Base-by-base conservation (phyloP, 2,329 filamentous ascomycete genomes). In the Fusarium anthophilum region DNA sequence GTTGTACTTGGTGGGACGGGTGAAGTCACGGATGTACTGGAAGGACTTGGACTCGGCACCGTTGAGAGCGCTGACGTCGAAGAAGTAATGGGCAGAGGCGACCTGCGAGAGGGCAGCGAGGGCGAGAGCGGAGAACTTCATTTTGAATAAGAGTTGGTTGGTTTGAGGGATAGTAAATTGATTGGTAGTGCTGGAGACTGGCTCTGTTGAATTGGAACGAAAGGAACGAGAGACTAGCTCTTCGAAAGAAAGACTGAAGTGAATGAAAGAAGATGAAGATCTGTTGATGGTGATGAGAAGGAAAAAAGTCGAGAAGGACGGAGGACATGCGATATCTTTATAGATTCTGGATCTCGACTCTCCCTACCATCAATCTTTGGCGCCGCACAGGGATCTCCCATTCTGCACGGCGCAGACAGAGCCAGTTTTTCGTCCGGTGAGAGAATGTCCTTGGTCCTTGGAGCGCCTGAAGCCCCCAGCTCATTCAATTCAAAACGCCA, bases 241-340 rank as follows among this genome's bases (percentile, higher is more conserved):
- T 68, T 68, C 65, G 63, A 68, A 68, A 67, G 65, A 68, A 68
- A 67, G 65, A 67, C 65, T 67, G 65, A 67, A 67, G 65, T 61
- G 65, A 67, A 67, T 67, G 65, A 67, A 68, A 67, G 65, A 67
- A 67, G 61, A 67, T 68, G 65, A 68, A 68, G 65, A 67, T 67
- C 63, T 68, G 65, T 53, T 68, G 65, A 61, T 68, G 65, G 63
- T 30, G 63, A 47, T 14, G 51, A 30, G 45, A 24, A 43, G 28
- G 38, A 14, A 20, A 67, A 68, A 53, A 47, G 26, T 22, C 12
- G 63, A 61, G 53, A 61, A 68, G 26, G 38, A 24, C 6, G 28
- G 32, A 57, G 45, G 39, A 30, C n/a, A 53, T 15, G 20, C 38
- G 63, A 68, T 68, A 22, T 37, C 53, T 68, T 68, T 67, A 68